Evolutionary conservation across 148 eudicot genomes (phyloP).

Genomic region (Polygonum aviculare): DNA sequence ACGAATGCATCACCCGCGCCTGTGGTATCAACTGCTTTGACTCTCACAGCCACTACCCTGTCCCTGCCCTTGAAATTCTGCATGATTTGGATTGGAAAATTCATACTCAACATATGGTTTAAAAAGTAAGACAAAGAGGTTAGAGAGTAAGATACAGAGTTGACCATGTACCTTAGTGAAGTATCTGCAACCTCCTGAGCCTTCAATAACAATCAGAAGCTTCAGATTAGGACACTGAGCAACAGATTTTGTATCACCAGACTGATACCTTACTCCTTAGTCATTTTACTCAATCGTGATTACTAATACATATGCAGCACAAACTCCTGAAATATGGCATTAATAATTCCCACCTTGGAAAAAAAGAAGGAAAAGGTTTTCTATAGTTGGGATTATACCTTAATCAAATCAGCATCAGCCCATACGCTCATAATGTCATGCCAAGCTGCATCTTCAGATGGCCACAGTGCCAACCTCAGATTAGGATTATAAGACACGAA

Average conservation of each 20-base stretch:
- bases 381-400: conserved; percentile 28
- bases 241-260: neutral
- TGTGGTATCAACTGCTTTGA: too few species aligned
- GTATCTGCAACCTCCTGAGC: conserved; percentile 77
- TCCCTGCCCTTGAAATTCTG: too few species aligned
- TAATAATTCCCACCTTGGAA: neutral
- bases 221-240: conserved; percentile 40
- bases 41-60: too few species aligned
- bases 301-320: neutral
- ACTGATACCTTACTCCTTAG: neutral
- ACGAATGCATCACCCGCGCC: too few species aligned
- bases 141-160: neutral
- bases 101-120: too few species aligned
- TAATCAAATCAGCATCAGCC: conserved; percentile 84
- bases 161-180: conserved; percentile 42
- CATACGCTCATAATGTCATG: conserved; percentile 72
- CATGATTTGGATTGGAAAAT: too few species aligned
- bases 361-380: neutral
- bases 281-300: neutral
- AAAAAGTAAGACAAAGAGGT: neutral
- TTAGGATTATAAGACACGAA: conserved; percentile 85
- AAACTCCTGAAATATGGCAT: neutral
- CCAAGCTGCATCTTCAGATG: conserved; percentile 76
- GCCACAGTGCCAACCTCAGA: conserved; percentile 79
- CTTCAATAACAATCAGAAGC: conserved; percentile 78